Base-by-base conservation (phyloP, 164 flowering plant species). In the Magnolia changhungtana region DNA sequence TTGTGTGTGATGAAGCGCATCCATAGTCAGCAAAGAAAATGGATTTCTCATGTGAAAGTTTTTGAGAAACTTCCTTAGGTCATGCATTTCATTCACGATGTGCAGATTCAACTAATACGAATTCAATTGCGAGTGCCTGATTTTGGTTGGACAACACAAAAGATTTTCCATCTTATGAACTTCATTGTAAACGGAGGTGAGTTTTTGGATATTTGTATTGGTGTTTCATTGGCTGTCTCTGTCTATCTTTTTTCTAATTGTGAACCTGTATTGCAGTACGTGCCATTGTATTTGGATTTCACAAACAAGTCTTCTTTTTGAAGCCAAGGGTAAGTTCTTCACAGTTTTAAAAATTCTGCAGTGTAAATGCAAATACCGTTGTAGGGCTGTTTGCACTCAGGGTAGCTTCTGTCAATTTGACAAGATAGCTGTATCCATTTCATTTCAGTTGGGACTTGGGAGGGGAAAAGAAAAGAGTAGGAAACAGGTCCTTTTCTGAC, bases 131-230 rank as follows among this genome's bases (percentile, higher is more conserved):
- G 97, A 86, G 96, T 96, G 77, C 99, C 96, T 0, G 98, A 93
- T 69, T 95, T 85, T 87, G 97, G 99, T 50, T 95, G 99, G 99
- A 95, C 99, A 1, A 95, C 99, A 6, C 99, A 95, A 82, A 95
- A 95, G 85, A 95, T 95, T 82, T 95, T 95, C 83, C 98, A 93
- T 87, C 90, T 95, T 50, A 93, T 95, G 98, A 95, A 95, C 83
- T 93, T 93, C 76, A 85, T 95, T 78, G 98, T 95, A 11, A 95
- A 95, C 79, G 98, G 98, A 90, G 96, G 98, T 95, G 84, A 89
- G 27, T 77, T 27, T 77, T 23, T 19, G 21, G 11, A 23, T 76
- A 24, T 13, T 61, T 29, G 31, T 45, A 9, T 67, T 37, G 24
- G 16, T 67, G 7, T 10, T 10, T 50, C 23, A 10, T 63, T 64